Base-by-base conservation (phyloP, 257 asterid genomes). In the Jaltomata sinuosa region DNA sequence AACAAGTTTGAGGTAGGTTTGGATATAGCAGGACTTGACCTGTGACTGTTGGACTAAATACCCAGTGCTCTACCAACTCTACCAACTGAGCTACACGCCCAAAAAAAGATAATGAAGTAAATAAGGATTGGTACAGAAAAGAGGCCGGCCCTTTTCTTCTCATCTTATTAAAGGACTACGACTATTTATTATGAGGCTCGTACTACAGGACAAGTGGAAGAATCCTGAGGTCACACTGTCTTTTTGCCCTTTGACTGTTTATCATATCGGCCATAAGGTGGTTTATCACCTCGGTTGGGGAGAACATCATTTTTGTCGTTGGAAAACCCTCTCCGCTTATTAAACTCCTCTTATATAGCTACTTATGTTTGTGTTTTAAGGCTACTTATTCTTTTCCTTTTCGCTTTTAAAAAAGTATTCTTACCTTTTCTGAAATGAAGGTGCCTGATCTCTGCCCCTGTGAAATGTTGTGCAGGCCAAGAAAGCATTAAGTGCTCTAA, bases 401-500 rank as follows among this genome's bases (percentile, higher is more conserved):
- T 42, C n/a, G 11, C n/a, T 22, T 0, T 7, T 45, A 22, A 15
- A 45, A 14, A 32, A 6, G 14, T 1, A 1, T 15, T 74, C 57
- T 16, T 14, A 45, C 14, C 50, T 45, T 72, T 12, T 21, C 1
- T 59, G 25, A 49, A 54, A 45, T 77, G 52, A 78, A 45, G 80
- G 80, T 45, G 80, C 1, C 57, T 42, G 6, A 74, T 74, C 59
- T 74, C 1, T 22, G 57, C 4, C 81, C 62, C 32, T 49, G 61
- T 49, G 81, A 29, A 27, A 47, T 45, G 40, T 76, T 49, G 38
- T 84, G 85, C 87, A 95, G 98, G 98, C 92, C 38, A 91, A 88
- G 88, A 93, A 93, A 90, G 98, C 98, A 45, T 83, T 94, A 89
- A 87, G 91, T 86, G 98, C 96, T 11, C 81, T 95, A 27, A 94